Conservation (phyloP, 306 rosid genomes). For the Styphnolobium japonicum region DNA sequence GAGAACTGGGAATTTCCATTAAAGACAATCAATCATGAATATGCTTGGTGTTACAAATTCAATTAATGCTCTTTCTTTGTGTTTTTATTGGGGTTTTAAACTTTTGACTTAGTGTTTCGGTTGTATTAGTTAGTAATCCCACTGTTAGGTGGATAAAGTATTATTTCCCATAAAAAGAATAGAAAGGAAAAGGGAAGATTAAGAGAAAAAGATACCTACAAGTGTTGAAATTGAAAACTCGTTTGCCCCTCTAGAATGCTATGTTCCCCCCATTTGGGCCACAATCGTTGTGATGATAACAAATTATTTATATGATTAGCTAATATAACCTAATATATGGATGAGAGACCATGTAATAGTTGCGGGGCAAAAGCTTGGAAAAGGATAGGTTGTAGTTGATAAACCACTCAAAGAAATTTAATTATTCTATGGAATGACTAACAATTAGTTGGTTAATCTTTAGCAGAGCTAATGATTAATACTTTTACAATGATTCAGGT, state of each 20-base stretch:
- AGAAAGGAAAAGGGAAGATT: background rate
- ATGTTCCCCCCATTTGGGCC: constrained; percentile 1
- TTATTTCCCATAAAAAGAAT: background rate
- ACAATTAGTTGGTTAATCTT: constrained; percentile 18
- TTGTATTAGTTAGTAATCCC: too few relatives aligned
- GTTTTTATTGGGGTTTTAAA: background rate
- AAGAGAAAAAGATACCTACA: background rate
- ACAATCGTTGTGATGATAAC: background rate
- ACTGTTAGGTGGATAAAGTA: too few relatives aligned
- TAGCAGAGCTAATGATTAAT: constrained; percentile 13
- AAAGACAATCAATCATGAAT: background rate
- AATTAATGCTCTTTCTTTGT: background rate
- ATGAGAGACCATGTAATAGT: background rate
- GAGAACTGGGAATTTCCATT: background rate
- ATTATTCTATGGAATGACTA: background rate
- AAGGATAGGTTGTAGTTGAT: background rate
- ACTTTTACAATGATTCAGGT: constrained; percentile 19
- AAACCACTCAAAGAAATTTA: constrained; percentile 1
- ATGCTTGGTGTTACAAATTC: background rate
- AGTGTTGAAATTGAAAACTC: background rate
- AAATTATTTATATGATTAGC: constrained; percentile 7
- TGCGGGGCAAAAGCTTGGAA: background rate
- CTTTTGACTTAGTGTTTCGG: background rate
- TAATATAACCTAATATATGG: background rate
- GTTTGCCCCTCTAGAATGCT: background rate